Conservation (phyloP, 2,329 filamentous ascomycete genomes). For the Colletotrichum melonis region DNA sequence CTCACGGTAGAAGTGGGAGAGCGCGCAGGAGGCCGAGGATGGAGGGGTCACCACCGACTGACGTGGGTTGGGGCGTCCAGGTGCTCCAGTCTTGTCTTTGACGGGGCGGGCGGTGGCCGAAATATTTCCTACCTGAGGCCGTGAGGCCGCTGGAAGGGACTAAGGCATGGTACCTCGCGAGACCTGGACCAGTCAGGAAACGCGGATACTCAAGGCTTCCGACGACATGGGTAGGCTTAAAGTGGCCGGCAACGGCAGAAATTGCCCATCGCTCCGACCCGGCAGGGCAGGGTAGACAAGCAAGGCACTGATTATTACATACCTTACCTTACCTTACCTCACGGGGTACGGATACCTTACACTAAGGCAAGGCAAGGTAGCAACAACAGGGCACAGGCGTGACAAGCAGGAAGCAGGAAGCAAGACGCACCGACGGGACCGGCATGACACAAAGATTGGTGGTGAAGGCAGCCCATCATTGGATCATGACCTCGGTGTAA, state of each 20-base stretch:
- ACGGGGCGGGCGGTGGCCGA: slow-evolving; percentile 10
- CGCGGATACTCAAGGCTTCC: background rate
- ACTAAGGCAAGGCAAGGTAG: background rate
- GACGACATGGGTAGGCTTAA: background rate
- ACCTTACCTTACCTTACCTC: too few species aligned
- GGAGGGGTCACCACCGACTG: background rate
- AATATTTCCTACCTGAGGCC: slow-evolving; percentile 12
- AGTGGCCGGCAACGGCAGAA: slow-evolving; percentile 6
- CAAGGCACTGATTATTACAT: background rate
- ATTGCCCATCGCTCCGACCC: background rate
- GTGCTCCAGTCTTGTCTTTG: background rate
- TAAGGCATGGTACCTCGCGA: background rate
- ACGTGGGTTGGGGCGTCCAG: background rate
- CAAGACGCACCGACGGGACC: background rate
- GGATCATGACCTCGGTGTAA: background rate
- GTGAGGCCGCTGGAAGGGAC: background rate
- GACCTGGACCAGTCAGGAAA: slow-evolving; percentile 1
- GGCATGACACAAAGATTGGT: background rate
- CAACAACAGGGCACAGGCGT: background rate
- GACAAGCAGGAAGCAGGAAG: too few species aligned
- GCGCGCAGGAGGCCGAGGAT: background rate
- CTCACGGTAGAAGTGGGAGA: background rate
- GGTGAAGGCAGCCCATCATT: background rate
- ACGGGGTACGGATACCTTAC: too few species aligned
- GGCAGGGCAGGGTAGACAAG: background rate